Conservation (phyloP, 2,329 filamentous ascomycete species). For the Penicillium crustosum region DNA sequence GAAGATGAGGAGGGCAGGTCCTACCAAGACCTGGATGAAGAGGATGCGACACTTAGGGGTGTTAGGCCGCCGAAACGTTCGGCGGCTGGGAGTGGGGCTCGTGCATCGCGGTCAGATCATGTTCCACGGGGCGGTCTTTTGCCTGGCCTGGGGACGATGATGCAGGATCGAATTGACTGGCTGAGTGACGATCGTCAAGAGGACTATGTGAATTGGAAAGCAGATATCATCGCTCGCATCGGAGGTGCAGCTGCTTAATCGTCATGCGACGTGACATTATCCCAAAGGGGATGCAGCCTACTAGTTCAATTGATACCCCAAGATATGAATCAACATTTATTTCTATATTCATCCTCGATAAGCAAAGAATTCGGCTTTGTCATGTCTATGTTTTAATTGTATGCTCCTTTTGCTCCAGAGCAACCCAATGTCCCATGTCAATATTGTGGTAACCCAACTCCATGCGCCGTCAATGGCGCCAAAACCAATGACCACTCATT, state of each 20-base stretch:
- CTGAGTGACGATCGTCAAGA: constrained; percentile 45
- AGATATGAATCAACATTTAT: constrained; percentile 3
- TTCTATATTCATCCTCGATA: neutral
- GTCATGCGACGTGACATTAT: neutral
- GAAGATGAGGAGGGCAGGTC: constrained; percentile 36
- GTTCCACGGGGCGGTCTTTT: constrained; percentile 39
- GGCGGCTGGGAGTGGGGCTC: constrained; percentile 17
- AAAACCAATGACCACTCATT: neutral
- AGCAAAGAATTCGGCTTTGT: neutral
- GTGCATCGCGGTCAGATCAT: constrained; percentile 14
- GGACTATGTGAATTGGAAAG: constrained; percentile 48
- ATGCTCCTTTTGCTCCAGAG: neutral
- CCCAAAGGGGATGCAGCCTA: constrained; percentile 3
- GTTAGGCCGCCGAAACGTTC: constrained; percentile 28
- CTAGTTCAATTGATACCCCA: constrained; percentile 24
- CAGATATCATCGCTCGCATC: constrained; percentile 42
- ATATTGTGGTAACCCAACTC: neutral
- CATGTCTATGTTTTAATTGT: constrained; percentile 2
- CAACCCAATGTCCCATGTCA: neutral
- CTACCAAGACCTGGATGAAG: constrained; percentile 38
- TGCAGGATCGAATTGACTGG: constrained; percentile 51
- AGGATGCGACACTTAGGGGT: constrained; percentile 25
- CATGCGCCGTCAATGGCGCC: constrained; percentile 2
- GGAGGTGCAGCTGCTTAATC: constrained; percentile 23
- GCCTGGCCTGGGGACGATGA: constrained; percentile 52